Base-by-base conservation (phyloP, 2,329 filamentous ascomycete genomes). In the Cladosporium sp. region DNA sequence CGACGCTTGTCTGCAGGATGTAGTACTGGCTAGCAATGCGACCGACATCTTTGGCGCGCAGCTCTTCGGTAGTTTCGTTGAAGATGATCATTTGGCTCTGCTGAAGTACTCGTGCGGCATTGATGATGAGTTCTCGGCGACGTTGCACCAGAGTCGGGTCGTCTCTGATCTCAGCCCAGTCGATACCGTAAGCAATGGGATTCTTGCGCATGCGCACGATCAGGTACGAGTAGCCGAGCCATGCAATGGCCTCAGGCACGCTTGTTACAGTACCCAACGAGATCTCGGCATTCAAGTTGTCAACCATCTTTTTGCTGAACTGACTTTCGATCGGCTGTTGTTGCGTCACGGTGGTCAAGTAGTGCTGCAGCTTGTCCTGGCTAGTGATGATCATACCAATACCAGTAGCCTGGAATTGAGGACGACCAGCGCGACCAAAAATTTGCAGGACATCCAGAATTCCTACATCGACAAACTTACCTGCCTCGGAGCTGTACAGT, bases 51-150 rank as follows among this genome's bases (percentile, higher is more conserved):
- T 99, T 99, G 60, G 91, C 89, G 59, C 91, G 86, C 8, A 99
- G 83, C 67, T 97, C 93, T 65, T 97, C 93, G 0, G 93, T 99
- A 17, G 80, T 84, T 69, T 97, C 94, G 64, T 99, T 97, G 78
- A 93, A 99, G 57, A 99, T 94, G 67, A 99, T 94, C 95, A 99
- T 99, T 74, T 99, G 94, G 65, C 90, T 96, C 68, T 92, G 83
- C 69, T 97, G 92, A 42, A 99, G 77, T 4, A 90, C 89, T 42
- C 87, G 82, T 0, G 94, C 94, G 22, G 94, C 94, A 66, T 96
- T 87, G 44, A 96, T 91, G 55, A 94, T 88, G 53, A 99, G 79
- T 63, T 94, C 87, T 3, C 92, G 85, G 52, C 94, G 85, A 64
- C 93, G 83, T 68, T 94, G 88, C 1, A 97, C 91, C 24, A 99